phyloP scores from a whole-genome alignment of 192 early-diverging fungal species.

The Coemansia sp. region DNA sequence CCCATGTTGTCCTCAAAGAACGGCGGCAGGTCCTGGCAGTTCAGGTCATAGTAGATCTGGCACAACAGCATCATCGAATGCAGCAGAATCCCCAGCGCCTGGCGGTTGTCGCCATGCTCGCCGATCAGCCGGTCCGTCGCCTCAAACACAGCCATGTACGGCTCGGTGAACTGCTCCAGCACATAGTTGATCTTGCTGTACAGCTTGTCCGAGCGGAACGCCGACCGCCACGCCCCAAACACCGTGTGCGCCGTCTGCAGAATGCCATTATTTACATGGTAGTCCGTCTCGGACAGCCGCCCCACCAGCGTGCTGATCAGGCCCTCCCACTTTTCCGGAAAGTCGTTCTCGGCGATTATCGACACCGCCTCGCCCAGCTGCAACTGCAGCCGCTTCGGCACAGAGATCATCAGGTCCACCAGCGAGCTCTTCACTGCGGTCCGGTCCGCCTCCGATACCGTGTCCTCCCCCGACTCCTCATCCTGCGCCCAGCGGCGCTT shows the following conservation, averaged over 20 bases:
- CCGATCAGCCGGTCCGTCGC: slow-evolving; percentile 75
- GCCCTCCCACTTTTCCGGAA: slow-evolving; percentile 81
- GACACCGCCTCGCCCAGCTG: slow-evolving; percentile 91
- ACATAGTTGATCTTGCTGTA: slow-evolving; percentile 91
- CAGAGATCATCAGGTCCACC: slow-evolving; percentile 78
- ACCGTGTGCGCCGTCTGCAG: slow-evolving; percentile 93
- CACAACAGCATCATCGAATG: slow-evolving; percentile 70
- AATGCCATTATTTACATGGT: slow-evolving; percentile 81
- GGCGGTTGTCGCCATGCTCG: slow-evolving; percentile 54
- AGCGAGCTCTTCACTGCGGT: slow-evolving; percentile 75
- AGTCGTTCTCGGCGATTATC: slow-evolving; percentile 89
- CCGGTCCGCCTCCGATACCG: slow-evolving; percentile 57
- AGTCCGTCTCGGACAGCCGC: slow-evolving; percentile 71
- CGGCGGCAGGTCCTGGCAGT: slow-evolving; percentile 93
- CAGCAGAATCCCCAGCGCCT: slow-evolving; percentile 63
- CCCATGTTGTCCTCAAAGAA: slow-evolving; percentile 92
- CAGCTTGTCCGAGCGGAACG: slow-evolving; percentile 71
- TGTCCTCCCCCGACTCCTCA: slow-evolving; percentile 39
- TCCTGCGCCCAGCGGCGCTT: slow-evolving; percentile 72
- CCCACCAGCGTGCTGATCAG: slow-evolving; percentile 73
- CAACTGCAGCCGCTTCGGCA: slow-evolving; percentile 72
- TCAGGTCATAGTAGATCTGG: slow-evolving; percentile 92
- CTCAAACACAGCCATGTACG: slow-evolving; percentile 79
- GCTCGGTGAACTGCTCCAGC: slow-evolving; percentile 72
- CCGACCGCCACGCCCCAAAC: slow-evolving; percentile 87